Percentiles rank a stretch among this genome's conserved stretches.
These are phyloP conservation scores for Boletellus ananas DNA, from an alignment of 768 basidiomycete species.

Conservation along the genomic window DNA sequence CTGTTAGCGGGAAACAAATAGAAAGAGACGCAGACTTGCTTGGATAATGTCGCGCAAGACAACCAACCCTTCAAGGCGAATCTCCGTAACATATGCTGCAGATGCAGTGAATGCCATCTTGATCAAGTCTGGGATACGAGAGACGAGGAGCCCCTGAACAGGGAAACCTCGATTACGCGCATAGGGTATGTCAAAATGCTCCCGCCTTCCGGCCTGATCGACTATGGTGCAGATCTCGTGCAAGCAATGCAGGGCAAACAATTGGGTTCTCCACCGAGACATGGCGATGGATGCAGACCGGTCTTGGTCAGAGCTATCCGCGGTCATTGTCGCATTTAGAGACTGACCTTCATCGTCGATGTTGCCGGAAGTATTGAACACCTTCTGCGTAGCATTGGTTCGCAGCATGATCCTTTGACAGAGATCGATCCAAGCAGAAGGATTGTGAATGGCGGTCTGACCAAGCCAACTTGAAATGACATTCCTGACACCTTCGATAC, in stretches of 20 bases:
- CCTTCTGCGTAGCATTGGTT: slow-evolving; percentile 81
- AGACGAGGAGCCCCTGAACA: slow-evolving; percentile 64
- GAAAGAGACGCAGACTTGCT: slow-evolving; percentile 38
- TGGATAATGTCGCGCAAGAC: slow-evolving; percentile 91
- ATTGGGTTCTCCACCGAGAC: slow-evolving; percentile 93
- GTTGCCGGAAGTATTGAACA: slow-evolving; percentile 55
- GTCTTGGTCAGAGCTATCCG: slow-evolving; percentile 27
- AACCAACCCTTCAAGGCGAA: slow-evolving; percentile 84
- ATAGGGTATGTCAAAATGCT: slow-evolving; percentile 78
- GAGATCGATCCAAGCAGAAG: slow-evolving; percentile 96
- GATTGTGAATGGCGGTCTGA: slow-evolving; percentile 90
- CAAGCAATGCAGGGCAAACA: slow-evolving; percentile 90
- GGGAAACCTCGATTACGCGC: slow-evolving; percentile 61
- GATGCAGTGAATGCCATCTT: slow-evolving; percentile 98
- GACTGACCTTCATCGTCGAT: slow-evolving; percentile 94
- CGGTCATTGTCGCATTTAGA: slow-evolving; percentile 57
- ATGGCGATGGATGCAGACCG: slow-evolving; percentile 43
- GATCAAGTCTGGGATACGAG: slow-evolving; percentile 88
- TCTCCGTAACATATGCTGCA: slow-evolving; percentile 94
- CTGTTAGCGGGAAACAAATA: slow-evolving; percentile 3
- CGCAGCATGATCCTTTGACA: slow-evolving; percentile 97
- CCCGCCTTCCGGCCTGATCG: slow-evolving; percentile 63
- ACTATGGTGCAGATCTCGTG: slow-evolving; percentile 85
- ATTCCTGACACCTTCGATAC: slow-evolving; percentile 87
- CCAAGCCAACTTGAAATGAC: slow-evolving; percentile 93